These are phyloP conservation scores for Wallacemonas sp. DNA, from an alignment of 208 protist species.

Conservation along the genomic window DNA sequence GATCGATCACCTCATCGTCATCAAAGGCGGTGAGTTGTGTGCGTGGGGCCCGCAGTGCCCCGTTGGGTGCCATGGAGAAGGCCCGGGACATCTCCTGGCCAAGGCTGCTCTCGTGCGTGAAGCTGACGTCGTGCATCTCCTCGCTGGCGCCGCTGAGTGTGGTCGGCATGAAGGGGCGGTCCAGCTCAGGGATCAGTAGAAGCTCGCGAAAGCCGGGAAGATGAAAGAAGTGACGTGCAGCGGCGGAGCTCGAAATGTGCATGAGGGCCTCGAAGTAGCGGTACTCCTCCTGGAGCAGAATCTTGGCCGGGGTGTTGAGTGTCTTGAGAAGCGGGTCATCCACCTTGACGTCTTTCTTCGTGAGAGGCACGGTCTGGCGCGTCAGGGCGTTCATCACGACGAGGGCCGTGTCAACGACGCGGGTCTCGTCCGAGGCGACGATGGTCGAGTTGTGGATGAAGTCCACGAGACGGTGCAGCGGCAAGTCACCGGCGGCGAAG, in stretches of 20 bases:
- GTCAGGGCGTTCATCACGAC: conserved; percentile 49
- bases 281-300: conserved; percentile 53
- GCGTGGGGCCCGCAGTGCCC: not conserved
- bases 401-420: conserved; percentile 50
- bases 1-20: conserved; percentile 1
- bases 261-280: conserved; percentile 47
- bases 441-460: conserved; percentile 43
- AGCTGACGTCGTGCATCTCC: conserved; percentile 10
- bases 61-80: not conserved
- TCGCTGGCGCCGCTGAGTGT: not conserved
- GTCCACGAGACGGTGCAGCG: conserved; percentile 33
- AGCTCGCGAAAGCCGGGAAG: conserved; percentile 55
- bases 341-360: conserved; percentile 29
- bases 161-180: not conserved
- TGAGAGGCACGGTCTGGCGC: conserved; percentile 28
- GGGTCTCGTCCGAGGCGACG: conserved; percentile 38
- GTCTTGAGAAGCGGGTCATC: conserved; percentile 49
- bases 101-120: conserved; percentile 20
- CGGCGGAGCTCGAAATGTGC: conserved; percentile 40
- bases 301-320: conserved; percentile 30
- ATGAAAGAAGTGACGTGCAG: conserved; percentile 53
- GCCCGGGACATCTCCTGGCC: conserved; percentile 18
- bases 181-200: conserved; percentile 35
- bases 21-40: not conserved
- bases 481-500: conserved; percentile 52